phyloP scores from a whole-genome alignment of 139 green algal species.

The Eudorina sp. region DNA sequence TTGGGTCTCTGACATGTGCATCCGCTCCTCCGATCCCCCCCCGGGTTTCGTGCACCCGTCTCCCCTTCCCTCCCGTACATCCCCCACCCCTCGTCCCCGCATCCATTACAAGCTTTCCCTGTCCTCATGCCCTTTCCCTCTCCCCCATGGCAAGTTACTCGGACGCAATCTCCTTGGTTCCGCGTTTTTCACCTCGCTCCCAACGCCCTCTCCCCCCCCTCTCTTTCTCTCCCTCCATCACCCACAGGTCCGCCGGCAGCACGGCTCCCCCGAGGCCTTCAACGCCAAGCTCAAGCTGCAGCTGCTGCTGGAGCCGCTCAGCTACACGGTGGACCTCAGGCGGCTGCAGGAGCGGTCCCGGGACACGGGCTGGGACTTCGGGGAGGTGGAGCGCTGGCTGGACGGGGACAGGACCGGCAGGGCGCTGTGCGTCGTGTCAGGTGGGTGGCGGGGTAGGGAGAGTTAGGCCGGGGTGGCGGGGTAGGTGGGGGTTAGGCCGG shows the following conservation, averaged over 20 bases:
- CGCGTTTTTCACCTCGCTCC: too few species aligned
- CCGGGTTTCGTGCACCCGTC: too few species aligned
- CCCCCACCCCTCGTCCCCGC: too few species aligned
- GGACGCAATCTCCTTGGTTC: too few species aligned
- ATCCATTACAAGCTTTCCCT: too few species aligned
- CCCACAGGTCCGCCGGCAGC: slow-evolving; percentile 10
- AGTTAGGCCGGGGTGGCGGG: too few species aligned
- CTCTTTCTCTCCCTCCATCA: too few species aligned
- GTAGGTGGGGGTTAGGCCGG: background rate
- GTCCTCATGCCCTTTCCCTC: too few species aligned
- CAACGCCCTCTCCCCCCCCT: too few species aligned
- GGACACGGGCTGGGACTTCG: slow-evolving; percentile 9
- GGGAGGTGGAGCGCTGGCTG: background rate
- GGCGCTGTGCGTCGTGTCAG: slow-evolving; percentile 5
- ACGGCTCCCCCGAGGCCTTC: slow-evolving; percentile 8
- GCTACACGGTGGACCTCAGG: slow-evolving; percentile 30
- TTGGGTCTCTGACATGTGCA: background rate
- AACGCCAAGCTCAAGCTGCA: slow-evolving; percentile 28
- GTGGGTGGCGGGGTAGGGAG: background rate
- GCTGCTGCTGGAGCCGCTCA: slow-evolving; percentile 43
- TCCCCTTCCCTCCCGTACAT: too few species aligned
- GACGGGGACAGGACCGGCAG: background rate
- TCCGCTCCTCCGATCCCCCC: too few species aligned
- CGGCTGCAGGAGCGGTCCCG: background rate
- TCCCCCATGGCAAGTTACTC: too few species aligned